A percentile compares a stretch with the other conserved stretches of the same genome.
Conservation (phyloP, 768 basidiomycete species). For the Xerocomus potaroensis region DNA sequence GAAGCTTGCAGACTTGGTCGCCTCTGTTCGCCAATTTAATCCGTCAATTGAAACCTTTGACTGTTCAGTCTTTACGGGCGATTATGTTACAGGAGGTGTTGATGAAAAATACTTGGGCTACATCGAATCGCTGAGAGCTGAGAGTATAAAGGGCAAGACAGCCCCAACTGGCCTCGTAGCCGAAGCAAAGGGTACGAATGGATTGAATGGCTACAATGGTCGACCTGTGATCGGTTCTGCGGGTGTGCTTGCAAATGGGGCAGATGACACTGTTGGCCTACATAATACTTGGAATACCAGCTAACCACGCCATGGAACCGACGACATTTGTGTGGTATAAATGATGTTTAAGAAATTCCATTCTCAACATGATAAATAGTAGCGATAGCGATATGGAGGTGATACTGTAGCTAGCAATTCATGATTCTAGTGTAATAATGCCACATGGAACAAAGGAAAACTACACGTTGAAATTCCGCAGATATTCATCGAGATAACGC, state of each 20-base stretch:
- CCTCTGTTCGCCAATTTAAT: slow-evolving; percentile 84
- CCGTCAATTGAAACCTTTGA: slow-evolving; percentile 75
- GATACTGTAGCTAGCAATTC: slow-evolving; percentile 6
- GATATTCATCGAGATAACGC: slow-evolving; percentile 4
- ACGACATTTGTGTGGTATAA: slow-evolving; percentile 2
- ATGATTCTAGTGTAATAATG: slow-evolving; percentile 10
- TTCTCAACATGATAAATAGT: slow-evolving; percentile 6
- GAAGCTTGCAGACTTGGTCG: slow-evolving; percentile 80
- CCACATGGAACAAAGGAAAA: slow-evolving; percentile 14
- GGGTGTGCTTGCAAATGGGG: slow-evolving; percentile 51
- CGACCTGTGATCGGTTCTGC: slow-evolving; percentile 27
- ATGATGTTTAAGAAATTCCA: not conserved
- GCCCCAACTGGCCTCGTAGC: slow-evolving; percentile 28
- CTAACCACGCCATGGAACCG: slow-evolving; percentile 18
- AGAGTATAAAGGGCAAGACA: slow-evolving; percentile 66
- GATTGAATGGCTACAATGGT: slow-evolving; percentile 14
- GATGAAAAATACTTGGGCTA: slow-evolving; percentile 74
- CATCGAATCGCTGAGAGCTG: slow-evolving; percentile 75
- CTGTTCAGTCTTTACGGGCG: slow-evolving; percentile 96
- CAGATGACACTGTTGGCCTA: slow-evolving; percentile 75
- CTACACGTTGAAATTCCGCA: slow-evolving; percentile 1
- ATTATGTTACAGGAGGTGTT: slow-evolving; percentile 94
- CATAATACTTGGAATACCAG: slow-evolving; percentile 63
- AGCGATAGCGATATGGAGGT: slow-evolving; percentile 1
- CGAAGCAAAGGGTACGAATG: slow-evolving; percentile 31